Evolutionary conservation across 495 filamentous ascomycete species (phyloP), one percentile per base, ranked within the genome.

Genomic region (Penicillium egyptiacum): DNA sequence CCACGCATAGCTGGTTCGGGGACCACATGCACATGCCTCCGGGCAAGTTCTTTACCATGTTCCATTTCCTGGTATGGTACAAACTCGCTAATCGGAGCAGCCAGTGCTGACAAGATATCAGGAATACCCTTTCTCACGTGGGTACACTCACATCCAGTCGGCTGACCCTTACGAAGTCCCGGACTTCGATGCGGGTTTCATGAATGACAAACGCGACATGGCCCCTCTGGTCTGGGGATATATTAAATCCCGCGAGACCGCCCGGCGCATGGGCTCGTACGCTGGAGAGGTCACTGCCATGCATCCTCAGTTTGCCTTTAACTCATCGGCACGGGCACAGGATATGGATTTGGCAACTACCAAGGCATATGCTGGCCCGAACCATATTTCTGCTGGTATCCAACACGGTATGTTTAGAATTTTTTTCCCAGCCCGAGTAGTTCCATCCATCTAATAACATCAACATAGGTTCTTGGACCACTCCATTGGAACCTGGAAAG

Each of bases 11-110:
- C 47, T 75, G 65, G 66, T 75, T 75, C 50, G 72, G 72, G n/a
- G 86, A 90, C 70, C 87, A 88, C 64, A 86, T 88, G 82, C 76
- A 87, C 23, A 82, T 88, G 77, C 88, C 87, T 0, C 81, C 85
- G 4, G 88, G 88, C 43, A 90, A 91, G 57, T 92, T 91, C 79
- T 91, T 91, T 76, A 88, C 83, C 57, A 92, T 92, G 88, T 92
- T 92, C 79, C 87, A 91, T 64, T 91, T 92, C 81, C 70, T 91
- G 51, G 87, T 73, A 59, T 45, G 64, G 31, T n/a, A 12, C 17
- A 53, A 8, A 11, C 23, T 14, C 4, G 40, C 35, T 25, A 53
- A 33, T 26, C 5, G 35, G 25, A n/a, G 2, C 39, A 3, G 20
- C 22, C 31, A 55, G 57, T 42, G 14, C 49, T 51, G 22, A 51